These are phyloP conservation scores for Musa itinerans DNA, from an alignment of 176 grass and related monocot genomes.

Conservation along the genomic window DNA sequence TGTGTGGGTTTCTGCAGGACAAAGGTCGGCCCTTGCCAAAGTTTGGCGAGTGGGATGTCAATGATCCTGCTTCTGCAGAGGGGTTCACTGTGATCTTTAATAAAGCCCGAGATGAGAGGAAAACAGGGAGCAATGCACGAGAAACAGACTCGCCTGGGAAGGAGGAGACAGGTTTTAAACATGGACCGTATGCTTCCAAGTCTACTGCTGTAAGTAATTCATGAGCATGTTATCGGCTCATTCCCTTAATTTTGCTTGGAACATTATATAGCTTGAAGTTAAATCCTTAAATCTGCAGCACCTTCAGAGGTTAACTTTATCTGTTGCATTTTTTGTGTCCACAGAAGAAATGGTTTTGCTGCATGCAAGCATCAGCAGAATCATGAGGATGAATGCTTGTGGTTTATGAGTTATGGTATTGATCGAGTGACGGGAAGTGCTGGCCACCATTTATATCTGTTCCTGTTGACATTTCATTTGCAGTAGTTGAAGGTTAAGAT, in stretches of 20 bases:
- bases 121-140: slow-evolving; percentile 24
- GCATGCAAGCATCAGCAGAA: slow-evolving; percentile 26
- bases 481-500: too few species aligned
- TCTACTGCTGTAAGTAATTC: slow-evolving; percentile 27
- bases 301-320: too few species aligned
- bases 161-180: slow-evolving; percentile 12
- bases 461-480: too few species aligned
- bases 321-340: not conserved
- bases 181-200: slow-evolving; percentile 25
- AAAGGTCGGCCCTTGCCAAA: not conserved
- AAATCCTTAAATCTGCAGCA: too few species aligned
- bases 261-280: too few species aligned
- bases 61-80: slow-evolving; percentile 25
- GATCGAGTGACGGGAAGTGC: too few species aligned
- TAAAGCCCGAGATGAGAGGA: slow-evolving; percentile 43
- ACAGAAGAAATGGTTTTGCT: slow-evolving; percentile 40
- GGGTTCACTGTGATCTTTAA: slow-evolving; percentile 43
- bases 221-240: not conserved
- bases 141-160: not conserved
- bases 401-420: too few species aligned
- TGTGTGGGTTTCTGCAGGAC: not conserved
- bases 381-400: slow-evolving; percentile 7
- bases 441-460: too few species aligned
- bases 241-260: too few species aligned
- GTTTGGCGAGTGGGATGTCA: slow-evolving; percentile 10